Evolutionary conservation across 306 rosid genomes (phyloP), one percentile per base, ranked within the genome.

Genomic region (Comarum palustre): DNA sequence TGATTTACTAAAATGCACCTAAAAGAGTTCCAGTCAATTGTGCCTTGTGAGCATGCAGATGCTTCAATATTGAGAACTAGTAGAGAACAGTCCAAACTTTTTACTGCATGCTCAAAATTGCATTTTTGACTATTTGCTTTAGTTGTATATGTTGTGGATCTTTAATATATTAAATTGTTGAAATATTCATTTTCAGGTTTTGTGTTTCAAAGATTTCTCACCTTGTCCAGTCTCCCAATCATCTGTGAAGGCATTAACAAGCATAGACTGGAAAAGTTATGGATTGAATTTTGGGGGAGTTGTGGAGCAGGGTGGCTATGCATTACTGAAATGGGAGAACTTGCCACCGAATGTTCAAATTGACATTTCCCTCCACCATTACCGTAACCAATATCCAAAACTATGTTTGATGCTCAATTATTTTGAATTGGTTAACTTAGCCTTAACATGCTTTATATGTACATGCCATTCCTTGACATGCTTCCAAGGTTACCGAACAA

Each of bases 211-310:
- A 78, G 91, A 91, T 73, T 95, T 89, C 68, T 80, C 86, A 66
- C 86, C 88, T 42, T 69, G 86, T 69, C 48, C 85, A 43, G 78
- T 88, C 79, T 68, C 91, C 31, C 82, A 68, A 25, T 80, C 90
- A 68, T 74, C 79, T 83, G 31, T 89, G 73, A 88, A 91, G 90
- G 89, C 93, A 41, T 76, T 94, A 82, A 78, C 73, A 69, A 61
- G 85, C 81, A 78, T 86, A 77, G 89, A 82, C 81, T 91, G 98
- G 97, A 88, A 79, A 82, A 79, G 83, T 77, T 89, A 88, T 79
- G 98, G 98, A 65, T 84, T 94, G 83, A 80, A 73, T 60, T 78
- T 89, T 77, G 84, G 73, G 42, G 75, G 76, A 51, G 77, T 83
- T n/a, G 77, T 78, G 74, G 82, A 81, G 82, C 81, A 83, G 78